Evolutionary conservation across 78 protist genomes (phyloP).

Genomic region (Dictyostelium citrinum): DNA sequence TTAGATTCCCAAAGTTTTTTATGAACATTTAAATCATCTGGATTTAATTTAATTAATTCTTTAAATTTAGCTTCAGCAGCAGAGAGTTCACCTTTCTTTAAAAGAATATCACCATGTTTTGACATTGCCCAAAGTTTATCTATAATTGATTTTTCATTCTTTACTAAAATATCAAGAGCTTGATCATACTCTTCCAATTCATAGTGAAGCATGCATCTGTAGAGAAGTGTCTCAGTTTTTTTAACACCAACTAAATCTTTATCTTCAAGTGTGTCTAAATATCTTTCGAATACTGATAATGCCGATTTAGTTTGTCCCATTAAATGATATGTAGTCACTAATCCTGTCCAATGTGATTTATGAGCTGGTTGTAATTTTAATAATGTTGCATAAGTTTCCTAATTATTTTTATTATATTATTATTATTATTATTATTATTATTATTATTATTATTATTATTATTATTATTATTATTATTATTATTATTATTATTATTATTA

Average conservation of each 20-base stretch:
- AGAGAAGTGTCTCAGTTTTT: slow-evolving; percentile 69
- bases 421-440: too few species aligned
- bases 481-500: too few species aligned
- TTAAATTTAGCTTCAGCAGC: slow-evolving; percentile 45
- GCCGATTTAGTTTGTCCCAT: slow-evolving; percentile 67
- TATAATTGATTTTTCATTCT: slow-evolving; percentile 15
- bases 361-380: slow-evolving; percentile 77
- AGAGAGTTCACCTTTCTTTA: not conserved
- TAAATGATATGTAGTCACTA: slow-evolving; percentile 86
- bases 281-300: slow-evolving; percentile 52
- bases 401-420: too few species aligned
- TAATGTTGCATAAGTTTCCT: slow-evolving; percentile 85
- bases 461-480: too few species aligned
- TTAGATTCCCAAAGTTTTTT: slow-evolving; percentile 60
- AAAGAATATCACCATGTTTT: slow-evolving; percentile 38
- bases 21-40: slow-evolving; percentile 63
- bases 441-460: not conserved
- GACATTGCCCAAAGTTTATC: slow-evolving; percentile 60
- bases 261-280: slow-evolving; percentile 8
- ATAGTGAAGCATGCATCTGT: slow-evolving; percentile 50
- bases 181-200: slow-evolving; percentile 56
- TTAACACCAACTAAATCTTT: slow-evolving; percentile 22
- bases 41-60: slow-evolving; percentile 68
- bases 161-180: slow-evolving; percentile 13
- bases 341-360: slow-evolving; percentile 87